A percentile compares a stretch with the other conserved stretches of the same genome.
Conservation (phyloP, 805 yeast genomes). For the Sungouiella blattae region DNA sequence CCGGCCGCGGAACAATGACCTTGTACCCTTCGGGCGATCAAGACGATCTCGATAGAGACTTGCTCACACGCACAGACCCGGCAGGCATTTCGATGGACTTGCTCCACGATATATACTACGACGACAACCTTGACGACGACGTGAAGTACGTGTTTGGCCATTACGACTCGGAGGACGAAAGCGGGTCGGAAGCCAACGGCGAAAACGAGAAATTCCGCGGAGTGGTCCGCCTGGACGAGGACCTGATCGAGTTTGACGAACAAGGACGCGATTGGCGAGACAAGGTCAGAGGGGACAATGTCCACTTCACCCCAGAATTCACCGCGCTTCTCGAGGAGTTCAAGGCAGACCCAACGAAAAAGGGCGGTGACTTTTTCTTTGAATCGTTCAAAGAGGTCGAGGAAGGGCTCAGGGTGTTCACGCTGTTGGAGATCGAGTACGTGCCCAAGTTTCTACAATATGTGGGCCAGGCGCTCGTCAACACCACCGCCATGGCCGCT, state of each 20-base stretch:
- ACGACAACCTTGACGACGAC: slow-evolving; percentile 70
- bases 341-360: slow-evolving; percentile 11
- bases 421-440: slow-evolving; percentile 23
- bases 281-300: slow-evolving; percentile 58
- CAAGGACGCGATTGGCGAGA: slow-evolving; percentile 72
- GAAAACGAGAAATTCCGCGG: slow-evolving; percentile 12
- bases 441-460: slow-evolving; percentile 18
- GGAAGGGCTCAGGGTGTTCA: slow-evolving; percentile 23
- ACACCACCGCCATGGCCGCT: slow-evolving; percentile 54
- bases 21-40: not conserved
- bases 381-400: slow-evolving; percentile 21
- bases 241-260: slow-evolving; percentile 49
- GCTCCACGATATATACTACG: slow-evolving; percentile 51
- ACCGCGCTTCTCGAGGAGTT: slow-evolving; percentile 13
- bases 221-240: slow-evolving; percentile 19
- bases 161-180: slow-evolving; percentile 35
- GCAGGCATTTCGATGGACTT: slow-evolving; percentile 27
- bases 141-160: slow-evolving; percentile 55
- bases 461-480: slow-evolving; percentile 39
- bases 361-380: slow-evolving; percentile 28
- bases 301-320: slow-evolving; percentile 20
- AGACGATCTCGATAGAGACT: not conserved
- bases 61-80: slow-evolving; percentile 14
- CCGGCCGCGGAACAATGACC: slow-evolving; percentile 4
- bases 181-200: slow-evolving; percentile 5